Conservation (phyloP, 2,329 filamentous ascomycete genomes). For the Didymella arachidicola region DNA sequence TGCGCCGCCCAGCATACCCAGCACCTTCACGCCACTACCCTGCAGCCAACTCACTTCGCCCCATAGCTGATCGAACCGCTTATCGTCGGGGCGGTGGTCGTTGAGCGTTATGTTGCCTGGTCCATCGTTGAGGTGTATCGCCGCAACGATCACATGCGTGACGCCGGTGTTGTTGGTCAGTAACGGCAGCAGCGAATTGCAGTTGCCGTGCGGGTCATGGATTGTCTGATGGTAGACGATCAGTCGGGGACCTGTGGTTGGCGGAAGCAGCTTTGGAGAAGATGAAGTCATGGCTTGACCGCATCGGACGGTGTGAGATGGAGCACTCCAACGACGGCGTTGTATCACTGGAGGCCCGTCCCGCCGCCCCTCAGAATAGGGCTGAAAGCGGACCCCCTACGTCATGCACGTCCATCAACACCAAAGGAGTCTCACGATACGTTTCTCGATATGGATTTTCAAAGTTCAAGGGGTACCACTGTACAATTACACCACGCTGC, state of each 20-base stretch:
- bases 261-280: conserved; percentile 45
- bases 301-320: conserved; percentile 12
- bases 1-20: conserved; percentile 88
- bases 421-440: conserved; percentile 18
- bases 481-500: not conserved
- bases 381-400: conserved; percentile 45
- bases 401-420: conserved; percentile 32
- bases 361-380: conserved; percentile 27
- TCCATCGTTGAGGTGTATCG: conserved; percentile 79
- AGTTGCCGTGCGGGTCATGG: conserved; percentile 61
- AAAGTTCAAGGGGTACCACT: not conserved
- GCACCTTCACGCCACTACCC: conserved; percentile 75
- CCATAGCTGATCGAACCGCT: conserved; percentile 77
- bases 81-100: conserved; percentile 73
- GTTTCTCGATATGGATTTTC: not conserved
- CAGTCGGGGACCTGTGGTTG: conserved; percentile 52
- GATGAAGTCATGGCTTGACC: conserved; percentile 39
- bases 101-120: conserved; percentile 78
- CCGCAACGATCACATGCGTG: conserved; percentile 87
- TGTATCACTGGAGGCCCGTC: conserved; percentile 13
- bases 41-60: conserved; percentile 77
- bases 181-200: conserved; percentile 69
- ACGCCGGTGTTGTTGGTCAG: conserved; percentile 66
- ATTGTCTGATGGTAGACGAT: conserved; percentile 72
- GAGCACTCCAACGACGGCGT: conserved; percentile 17